A percentile compares a stretch with the other conserved stretches of the same genome.
These are phyloP conservation scores for Maudiozyma saulgeensis DNA, from an alignment of 805 yeast genomes.

Conservation along the genomic window DNA sequence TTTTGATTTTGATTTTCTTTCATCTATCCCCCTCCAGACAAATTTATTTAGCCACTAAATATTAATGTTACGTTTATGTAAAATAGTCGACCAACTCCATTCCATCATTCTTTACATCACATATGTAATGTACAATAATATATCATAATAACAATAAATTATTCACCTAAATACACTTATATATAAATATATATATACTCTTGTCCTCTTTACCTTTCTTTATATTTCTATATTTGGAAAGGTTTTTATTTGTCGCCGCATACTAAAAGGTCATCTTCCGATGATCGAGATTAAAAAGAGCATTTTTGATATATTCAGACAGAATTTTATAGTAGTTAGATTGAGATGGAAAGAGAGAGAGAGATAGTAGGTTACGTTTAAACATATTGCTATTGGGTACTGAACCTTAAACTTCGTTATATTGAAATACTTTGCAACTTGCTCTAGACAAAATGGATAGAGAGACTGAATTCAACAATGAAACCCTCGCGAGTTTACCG, in stretches of 20 bases:
- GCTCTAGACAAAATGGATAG: not conserved
- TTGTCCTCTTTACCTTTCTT: not conserved
- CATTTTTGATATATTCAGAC: no score
- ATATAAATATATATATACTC: not conserved
- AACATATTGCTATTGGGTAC: no score
- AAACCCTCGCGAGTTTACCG: constrained; percentile 2
- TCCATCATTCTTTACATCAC: not conserved
- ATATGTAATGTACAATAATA: not conserved
- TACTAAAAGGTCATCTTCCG: no score
- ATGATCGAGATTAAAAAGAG: no score
- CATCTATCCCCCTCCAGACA: not conserved
- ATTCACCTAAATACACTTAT: not conserved
- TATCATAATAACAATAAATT: not conserved
- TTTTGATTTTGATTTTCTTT: not conserved
- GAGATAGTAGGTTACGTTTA: no score
- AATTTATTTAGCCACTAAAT: not conserved
- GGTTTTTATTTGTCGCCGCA: no score
- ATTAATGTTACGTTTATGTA: constrained; percentile 3
- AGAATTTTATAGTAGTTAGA: not conserved
- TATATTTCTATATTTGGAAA: not conserved
- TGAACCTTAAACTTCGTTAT: no score
- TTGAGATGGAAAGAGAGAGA: not conserved
- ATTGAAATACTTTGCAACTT: no score
- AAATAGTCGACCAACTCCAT: not conserved
- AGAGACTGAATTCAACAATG: not conserved